Percentiles rank a stretch among this genome's conserved stretches.
phyloP scores from a whole-genome alignment of 129 eudicot genomes.

The Deinandra increscens region DNA sequence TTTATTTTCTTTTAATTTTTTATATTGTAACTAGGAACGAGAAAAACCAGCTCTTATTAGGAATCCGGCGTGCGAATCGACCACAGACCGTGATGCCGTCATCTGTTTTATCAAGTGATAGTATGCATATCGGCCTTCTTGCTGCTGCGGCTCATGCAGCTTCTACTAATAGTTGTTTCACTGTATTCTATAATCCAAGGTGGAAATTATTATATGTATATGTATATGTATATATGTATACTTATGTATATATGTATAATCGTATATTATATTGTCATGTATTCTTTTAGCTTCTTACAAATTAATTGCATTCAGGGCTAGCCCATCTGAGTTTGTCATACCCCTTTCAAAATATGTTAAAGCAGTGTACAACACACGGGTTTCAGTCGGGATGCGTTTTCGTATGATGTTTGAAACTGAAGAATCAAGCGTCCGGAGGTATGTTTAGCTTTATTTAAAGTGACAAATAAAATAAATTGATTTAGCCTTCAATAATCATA shows the following conservation, averaged over 20 bases:
- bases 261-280: not conserved
- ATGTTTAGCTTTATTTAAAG: not conserved
- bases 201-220: constrained; percentile 9
- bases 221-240: not conserved
- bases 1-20: no score
- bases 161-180: constrained; percentile 91
- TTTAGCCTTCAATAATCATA: no score
- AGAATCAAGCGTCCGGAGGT: constrained; percentile 99
- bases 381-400: constrained; percentile 98
- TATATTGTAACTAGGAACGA: constrained; percentile 60
- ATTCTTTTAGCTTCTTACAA: constrained; percentile 14
- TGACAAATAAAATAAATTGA: not conserved
- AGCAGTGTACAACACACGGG: constrained; percentile 92
- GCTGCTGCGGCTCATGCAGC: constrained; percentile 99
- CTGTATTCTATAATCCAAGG: constrained; percentile 92
- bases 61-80: constrained; percentile 88
- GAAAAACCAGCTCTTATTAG: constrained; percentile 90
- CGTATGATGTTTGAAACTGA: constrained; percentile 99
- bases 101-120: constrained; percentile 97
- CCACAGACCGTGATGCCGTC: constrained; percentile 99
- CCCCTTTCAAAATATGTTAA: constrained; percentile 86
- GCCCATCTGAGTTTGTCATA: constrained; percentile 95
- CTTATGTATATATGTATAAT: not conserved
- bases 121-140: constrained; percentile 98
- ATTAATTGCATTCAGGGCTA: constrained; percentile 62